Evolutionary conservation across 1,284 basidiomycete species (phyloP).

Genomic region (Porogramme epimiltina): DNA sequence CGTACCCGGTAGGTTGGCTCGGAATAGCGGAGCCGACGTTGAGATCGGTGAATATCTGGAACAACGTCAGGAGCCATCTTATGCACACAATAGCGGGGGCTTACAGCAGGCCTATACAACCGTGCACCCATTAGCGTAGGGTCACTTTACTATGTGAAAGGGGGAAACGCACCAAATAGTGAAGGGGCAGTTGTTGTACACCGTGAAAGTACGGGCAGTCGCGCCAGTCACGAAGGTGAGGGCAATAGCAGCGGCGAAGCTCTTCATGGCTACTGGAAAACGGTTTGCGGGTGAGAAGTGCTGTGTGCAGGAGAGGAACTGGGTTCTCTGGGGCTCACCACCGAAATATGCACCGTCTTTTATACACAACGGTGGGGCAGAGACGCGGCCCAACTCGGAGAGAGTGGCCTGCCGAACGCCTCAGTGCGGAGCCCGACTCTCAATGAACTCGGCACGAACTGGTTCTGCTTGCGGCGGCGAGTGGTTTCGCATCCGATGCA

Average conservation of each 20-base stretch:
- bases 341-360: no score
- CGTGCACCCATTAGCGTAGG: background rate
- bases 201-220: constrained; percentile 13
- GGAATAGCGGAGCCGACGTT: constrained; percentile 31
- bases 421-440: no score
- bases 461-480: no score
- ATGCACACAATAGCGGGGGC: no score
- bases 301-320: no score
- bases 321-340: no score
- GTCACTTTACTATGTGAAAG: background rate
- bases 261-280: constrained; percentile 17
- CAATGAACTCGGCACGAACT: no score
- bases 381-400: no score
- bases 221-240: constrained; percentile 13
- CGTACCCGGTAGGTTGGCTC: constrained; percentile 31
- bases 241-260: constrained; percentile 7
- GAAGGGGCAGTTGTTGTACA: constrained; percentile 14
- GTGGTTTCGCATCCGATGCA: no score
- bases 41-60: constrained; percentile 34
- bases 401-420: no score
- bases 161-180: constrained; percentile 11
- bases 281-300: background rate
- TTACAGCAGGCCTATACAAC: constrained; percentile 33
- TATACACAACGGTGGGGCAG: no score
- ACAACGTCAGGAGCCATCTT: background rate